A percentile compares a stretch with the other conserved stretches of the same genome.
These are phyloP conservation scores for Cyberlindnera xylosilytica DNA, from an alignment of 805 yeast genomes.

Conservation along the genomic window DNA sequence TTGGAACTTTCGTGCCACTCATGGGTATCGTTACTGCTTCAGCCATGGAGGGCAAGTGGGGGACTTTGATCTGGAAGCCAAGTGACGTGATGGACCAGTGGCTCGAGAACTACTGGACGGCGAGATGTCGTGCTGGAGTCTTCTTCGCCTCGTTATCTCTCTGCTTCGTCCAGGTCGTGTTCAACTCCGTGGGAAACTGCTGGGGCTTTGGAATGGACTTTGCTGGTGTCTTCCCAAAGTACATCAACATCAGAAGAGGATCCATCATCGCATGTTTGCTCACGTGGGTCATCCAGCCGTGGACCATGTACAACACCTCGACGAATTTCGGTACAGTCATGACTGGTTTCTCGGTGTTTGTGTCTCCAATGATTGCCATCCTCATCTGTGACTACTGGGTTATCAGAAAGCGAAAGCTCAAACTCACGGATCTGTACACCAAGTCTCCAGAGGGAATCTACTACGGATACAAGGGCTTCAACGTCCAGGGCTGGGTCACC, in stretches of 20 bases:
- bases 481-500: conserved; percentile 39
- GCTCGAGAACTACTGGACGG: conserved; percentile 32
- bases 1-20: conserved; percentile 36
- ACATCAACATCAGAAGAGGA: conserved; percentile 34
- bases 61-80: conserved; percentile 36
- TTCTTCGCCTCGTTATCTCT: conserved; percentile 29
- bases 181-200: conserved; percentile 18
- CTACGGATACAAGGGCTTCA: conserved; percentile 38
- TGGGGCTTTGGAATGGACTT: conserved; percentile 33
- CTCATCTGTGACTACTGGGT: conserved; percentile 38
- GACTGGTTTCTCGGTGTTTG: conserved; percentile 33
- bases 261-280: conserved; percentile 28
- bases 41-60: conserved; percentile 32
- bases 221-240: conserved; percentile 21
- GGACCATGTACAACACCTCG: conserved; percentile 34
- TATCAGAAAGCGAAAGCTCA: conserved; percentile 31
- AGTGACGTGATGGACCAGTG: conserved; percentile 34
- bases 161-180: conserved; percentile 7
- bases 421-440: conserved; percentile 32
- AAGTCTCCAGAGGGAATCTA: conserved; percentile 31
- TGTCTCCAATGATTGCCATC: conserved; percentile 35
- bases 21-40: conserved; percentile 37
- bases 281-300: conserved; percentile 34
- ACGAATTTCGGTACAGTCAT: conserved; percentile 32
- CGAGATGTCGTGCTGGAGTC: conserved; percentile 37